These are phyloP conservation scores for Camellia japonica DNA, from an alignment of 148 eudicot genomes.

Conservation along the genomic window DNA sequence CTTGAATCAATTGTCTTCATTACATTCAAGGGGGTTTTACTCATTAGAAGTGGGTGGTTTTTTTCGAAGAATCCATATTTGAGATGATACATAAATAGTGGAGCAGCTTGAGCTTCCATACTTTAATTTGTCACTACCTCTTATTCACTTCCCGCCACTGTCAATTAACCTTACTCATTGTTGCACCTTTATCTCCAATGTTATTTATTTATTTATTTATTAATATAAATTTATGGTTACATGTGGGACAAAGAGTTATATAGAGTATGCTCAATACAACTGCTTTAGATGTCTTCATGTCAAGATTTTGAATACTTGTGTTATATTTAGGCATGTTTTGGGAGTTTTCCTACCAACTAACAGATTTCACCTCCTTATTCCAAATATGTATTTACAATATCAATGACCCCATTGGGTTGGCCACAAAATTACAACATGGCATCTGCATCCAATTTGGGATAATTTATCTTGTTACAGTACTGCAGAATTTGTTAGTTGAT, in stretches of 20 bases:
- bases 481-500: slow-evolving; percentile 1
- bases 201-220: not conserved
- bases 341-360: not conserved
- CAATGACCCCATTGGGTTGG: not conserved
- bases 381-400: not conserved
- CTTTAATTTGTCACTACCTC: not conserved
- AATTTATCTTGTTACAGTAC: not conserved
- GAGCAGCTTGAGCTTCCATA: not conserved
- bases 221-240: not conserved
- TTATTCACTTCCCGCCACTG: not conserved
- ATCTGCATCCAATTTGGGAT: not conserved
- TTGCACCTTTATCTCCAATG: not conserved
- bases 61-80: not conserved
- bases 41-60: not conserved
- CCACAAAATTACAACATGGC: not conserved
- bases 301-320: not conserved
- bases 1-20: not conserved
- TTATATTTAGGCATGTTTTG: not conserved
- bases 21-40: not conserved
- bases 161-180: not conserved
- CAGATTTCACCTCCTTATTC: not conserved
- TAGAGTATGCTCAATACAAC: not conserved
- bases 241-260: not conserved
- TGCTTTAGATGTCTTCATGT: not conserved
- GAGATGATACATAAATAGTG: not conserved